phyloP scores from a whole-genome alignment of 2,329 filamentous ascomycete genomes.

The Fusarium solani-melongenae region DNA sequence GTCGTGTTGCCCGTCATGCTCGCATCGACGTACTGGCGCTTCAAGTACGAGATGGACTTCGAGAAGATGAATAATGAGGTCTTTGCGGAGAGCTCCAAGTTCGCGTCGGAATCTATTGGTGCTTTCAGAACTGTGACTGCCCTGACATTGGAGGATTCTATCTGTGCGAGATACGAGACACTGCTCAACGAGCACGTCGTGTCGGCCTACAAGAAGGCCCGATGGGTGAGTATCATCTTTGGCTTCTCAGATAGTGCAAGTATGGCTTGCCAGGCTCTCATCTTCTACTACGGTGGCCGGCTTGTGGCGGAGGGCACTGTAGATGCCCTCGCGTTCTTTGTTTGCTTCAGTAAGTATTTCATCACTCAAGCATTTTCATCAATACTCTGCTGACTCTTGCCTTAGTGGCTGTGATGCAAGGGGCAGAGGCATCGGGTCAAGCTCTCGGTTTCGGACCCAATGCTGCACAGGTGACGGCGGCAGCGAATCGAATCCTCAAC shows the following conservation, averaged over 20 bases:
- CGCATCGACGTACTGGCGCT: slow-evolving; percentile 60
- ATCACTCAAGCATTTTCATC: not conserved
- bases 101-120: slow-evolving; percentile 78
- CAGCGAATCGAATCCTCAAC: slow-evolving; percentile 69
- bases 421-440: slow-evolving; percentile 52
- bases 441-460: slow-evolving; percentile 74
- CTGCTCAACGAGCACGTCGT: slow-evolving; percentile 70
- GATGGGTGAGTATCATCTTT: slow-evolving; percentile 72
- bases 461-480: slow-evolving; percentile 67
- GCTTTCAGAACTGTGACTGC: slow-evolving; percentile 79
- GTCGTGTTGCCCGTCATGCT: slow-evolving; percentile 66
- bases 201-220: slow-evolving; percentile 69
- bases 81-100: slow-evolving; percentile 78
- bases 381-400: slow-evolving; percentile 3
- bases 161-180: slow-evolving; percentile 68
- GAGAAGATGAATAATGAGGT: slow-evolving; percentile 75
- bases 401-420: slow-evolving; percentile 70
- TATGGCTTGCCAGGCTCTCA: slow-evolving; percentile 70
- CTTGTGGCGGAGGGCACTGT: slow-evolving; percentile 66
- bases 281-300: slow-evolving; percentile 74
- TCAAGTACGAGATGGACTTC: slow-evolving; percentile 72
- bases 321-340: slow-evolving; percentile 58
- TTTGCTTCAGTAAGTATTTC: slow-evolving; percentile 60
- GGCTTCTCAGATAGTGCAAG: slow-evolving; percentile 76
- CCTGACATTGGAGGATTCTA: slow-evolving; percentile 75